phyloP scores from a whole-genome alignment of 2,329 filamentous ascomycete species.

The Talaromyces islandicus region DNA sequence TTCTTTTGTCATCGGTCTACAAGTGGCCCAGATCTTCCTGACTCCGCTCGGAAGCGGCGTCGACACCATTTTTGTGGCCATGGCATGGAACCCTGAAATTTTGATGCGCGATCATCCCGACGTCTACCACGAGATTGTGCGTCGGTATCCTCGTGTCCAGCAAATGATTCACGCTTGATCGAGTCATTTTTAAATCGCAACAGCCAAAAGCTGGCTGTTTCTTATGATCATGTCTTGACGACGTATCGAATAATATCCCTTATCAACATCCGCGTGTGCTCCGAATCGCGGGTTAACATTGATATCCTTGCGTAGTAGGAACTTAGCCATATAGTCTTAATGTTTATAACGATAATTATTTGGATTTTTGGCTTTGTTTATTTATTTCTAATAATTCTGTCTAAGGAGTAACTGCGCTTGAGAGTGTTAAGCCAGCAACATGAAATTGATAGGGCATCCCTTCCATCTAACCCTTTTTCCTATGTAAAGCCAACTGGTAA shows the following conservation, averaged over 20 bases:
- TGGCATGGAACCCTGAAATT: constrained; percentile 59
- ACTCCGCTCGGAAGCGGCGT: constrained; percentile 84
- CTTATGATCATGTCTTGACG: neutral
- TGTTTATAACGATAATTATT: neutral
- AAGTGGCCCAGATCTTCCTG: constrained; percentile 84
- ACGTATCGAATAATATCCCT: neutral
- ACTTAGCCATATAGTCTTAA: neutral
- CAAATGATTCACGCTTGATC: constrained; percentile 62
- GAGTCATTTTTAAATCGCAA: neutral
- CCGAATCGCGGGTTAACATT: neutral
- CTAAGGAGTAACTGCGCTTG: neutral
- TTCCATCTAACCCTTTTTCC: no score
- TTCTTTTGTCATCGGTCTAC: constrained; percentile 81
- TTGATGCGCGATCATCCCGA: constrained; percentile 76
- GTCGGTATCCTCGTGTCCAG: constrained; percentile 78
- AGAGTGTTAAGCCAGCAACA: no score
- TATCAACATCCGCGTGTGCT: neutral
- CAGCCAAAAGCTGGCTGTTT: neutral
- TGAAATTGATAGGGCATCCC: no score
- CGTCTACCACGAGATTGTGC: constrained; percentile 70
- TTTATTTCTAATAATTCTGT: neutral
- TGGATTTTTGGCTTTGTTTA: neutral
- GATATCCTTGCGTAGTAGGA: neutral
- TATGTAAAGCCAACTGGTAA: constrained; percentile 23
- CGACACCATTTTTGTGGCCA: constrained; percentile 84